Evolutionary conservation across 2,329 filamentous ascomycete genomes (phyloP).

Genomic region (Neospermospora avenae): DNA sequence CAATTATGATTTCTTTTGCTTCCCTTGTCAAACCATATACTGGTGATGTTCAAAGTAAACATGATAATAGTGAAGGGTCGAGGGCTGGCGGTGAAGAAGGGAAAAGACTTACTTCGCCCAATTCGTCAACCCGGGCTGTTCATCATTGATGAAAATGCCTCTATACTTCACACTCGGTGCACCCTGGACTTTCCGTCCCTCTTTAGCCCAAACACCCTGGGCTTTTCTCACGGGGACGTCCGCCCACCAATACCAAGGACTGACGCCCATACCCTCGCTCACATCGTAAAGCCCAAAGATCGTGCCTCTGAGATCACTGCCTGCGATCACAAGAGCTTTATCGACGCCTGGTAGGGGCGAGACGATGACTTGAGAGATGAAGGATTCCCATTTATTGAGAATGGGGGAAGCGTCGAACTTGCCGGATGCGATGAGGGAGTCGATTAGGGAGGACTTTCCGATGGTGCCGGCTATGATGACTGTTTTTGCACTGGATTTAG

Average conservation of each 20-base stretch:
- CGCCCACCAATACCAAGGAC: conserved; percentile 59
- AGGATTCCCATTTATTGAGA: conserved; percentile 67
- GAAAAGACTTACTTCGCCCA: conserved; percentile 47
- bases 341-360: conserved; percentile 54
- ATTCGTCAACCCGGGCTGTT: conserved; percentile 58
- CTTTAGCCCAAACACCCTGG: conserved; percentile 43
- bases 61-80: too few relatives aligned
- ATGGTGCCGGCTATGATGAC: conserved; percentile 68
- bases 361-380: conserved; percentile 55
- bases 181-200: conserved; percentile 45
- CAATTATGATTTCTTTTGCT: not conserved
- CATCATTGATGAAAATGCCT: conserved; percentile 59
- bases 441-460: conserved; percentile 60
- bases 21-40: not conserved
- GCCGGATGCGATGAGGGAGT: conserved; percentile 50
- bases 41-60: too few relatives aligned
- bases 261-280: conserved; percentile 71
- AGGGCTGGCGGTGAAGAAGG: not conserved
- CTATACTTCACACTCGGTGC: conserved; percentile 55
- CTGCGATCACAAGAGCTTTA: conserved; percentile 63
- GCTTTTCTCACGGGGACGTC: conserved; percentile 48
- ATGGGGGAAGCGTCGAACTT: conserved; percentile 57
- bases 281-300: conserved; percentile 71
- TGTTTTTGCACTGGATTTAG: conserved; percentile 39
- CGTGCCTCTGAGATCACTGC: conserved; percentile 61